phyloP scores from a whole-genome alignment of 1,139 yeast genomes.

The Wickerhamomyces sp. region DNA sequence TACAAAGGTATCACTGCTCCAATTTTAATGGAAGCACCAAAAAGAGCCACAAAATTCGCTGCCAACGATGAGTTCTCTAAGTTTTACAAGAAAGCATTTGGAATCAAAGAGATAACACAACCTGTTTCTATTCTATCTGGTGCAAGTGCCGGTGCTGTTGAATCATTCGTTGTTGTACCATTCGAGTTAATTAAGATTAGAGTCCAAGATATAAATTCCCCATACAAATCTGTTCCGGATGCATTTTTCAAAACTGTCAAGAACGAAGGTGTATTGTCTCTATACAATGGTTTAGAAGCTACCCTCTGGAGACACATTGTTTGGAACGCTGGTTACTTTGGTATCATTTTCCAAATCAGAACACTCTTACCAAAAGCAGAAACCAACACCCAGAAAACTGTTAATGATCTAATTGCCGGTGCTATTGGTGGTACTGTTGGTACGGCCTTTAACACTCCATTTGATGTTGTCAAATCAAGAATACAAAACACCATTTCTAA shows the following conservation, averaged over 20 bases:
- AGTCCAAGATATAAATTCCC: slow-evolving; percentile 82
- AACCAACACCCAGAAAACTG: slow-evolving; percentile 63
- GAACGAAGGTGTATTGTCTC: slow-evolving; percentile 73
- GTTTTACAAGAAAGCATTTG: slow-evolving; percentile 70
- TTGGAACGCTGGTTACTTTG: slow-evolving; percentile 99
- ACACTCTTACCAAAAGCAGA: slow-evolving; percentile 73
- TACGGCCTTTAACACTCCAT: slow-evolving; percentile 90
- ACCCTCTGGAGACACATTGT: slow-evolving; percentile 94
- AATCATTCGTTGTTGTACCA: slow-evolving; percentile 94
- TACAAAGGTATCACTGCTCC: slow-evolving; percentile 96
- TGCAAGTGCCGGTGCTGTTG: slow-evolving; percentile 98
- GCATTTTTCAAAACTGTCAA: slow-evolving; percentile 70
- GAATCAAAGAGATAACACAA: slow-evolving; percentile 68
- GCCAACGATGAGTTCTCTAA: slow-evolving; percentile 98
- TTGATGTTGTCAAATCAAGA: slow-evolving; percentile 96
- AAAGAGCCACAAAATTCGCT: slow-evolving; percentile 95
- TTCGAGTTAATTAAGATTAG: slow-evolving; percentile 84
- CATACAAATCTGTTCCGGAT: slow-evolving; percentile 81
- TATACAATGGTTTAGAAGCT: slow-evolving; percentile 94
- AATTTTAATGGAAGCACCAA: slow-evolving; percentile 98
- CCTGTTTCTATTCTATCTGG: slow-evolving; percentile 87
- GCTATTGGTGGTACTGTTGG: slow-evolving; percentile 96
- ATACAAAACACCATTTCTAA: slow-evolving; percentile 81
- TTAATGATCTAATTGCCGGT: slow-evolving; percentile 88
- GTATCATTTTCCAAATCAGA: slow-evolving; percentile 87